Evolutionary conservation across 768 basidiomycete species (phyloP), one percentile per base, ranked within the genome.

Genomic region (Boletus speciosus): DNA sequence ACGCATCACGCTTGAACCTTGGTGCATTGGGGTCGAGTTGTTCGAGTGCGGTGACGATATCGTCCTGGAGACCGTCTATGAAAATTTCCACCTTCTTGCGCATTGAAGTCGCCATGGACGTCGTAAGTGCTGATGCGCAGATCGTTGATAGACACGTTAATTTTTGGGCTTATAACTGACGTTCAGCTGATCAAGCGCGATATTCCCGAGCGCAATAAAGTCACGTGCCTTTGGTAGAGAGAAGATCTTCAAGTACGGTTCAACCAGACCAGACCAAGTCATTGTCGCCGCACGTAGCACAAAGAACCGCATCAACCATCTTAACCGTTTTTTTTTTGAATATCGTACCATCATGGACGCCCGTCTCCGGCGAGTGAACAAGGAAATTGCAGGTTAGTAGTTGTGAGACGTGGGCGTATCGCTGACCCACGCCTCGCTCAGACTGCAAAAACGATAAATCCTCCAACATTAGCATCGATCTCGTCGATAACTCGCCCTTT

Each of bases 401-500:
- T 35, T 2, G 27, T 19, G 19, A n/a, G 45, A 12, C n/a, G 32
- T 6, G 9, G n/a, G 11, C 41, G 34, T 37, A 52, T 49, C 38
- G 35, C 53, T 59, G 25, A 65, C 55, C 47, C 54, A 57, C 40
- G 27, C 37, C 10, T 31, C 46, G 43, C 36, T 36, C 66, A 94
- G 93, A 96, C 73, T 94, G 92, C 81, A 92, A 94, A 78, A 94
- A 90, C 70, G 95, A 98, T 78, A 93, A 87, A 78, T 81, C 86
- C 16, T 93, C 93, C 27, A 83, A 83, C 54, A 92, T 98, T 73
- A 78, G 72, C 60, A 89, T 98, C 65, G 89, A 93, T 43, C 85
- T 93, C 71, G 74, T 96, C 66, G 91, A 93, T 70, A 84, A 91
- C 61, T 90, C 86, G 5, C 91, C 91, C 0, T 96, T 93, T 66